A percentile compares a stretch with the other conserved stretches of the same genome.
Evolutionary conservation across 2,329 filamentous ascomycete genomes (phyloP).

Genomic region (Lasiodiplodia citricola): DNA sequence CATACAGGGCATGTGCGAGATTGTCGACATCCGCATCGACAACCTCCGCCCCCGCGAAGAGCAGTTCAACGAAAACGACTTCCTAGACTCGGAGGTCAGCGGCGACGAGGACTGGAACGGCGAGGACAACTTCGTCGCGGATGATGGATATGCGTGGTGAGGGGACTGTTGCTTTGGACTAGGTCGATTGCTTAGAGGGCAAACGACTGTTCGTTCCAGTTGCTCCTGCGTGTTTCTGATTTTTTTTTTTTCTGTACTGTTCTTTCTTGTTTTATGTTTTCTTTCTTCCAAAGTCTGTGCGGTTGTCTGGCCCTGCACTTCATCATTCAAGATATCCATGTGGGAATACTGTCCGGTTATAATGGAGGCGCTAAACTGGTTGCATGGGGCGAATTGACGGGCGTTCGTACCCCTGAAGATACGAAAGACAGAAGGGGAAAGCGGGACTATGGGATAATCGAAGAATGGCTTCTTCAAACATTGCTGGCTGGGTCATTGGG

Average conservation of each 20-base stretch:
- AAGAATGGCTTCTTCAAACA: background rate
- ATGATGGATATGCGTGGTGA: conserved; percentile 47
- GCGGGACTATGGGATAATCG: background rate
- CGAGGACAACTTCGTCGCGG: conserved; percentile 54
- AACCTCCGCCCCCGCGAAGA: conserved; percentile 74
- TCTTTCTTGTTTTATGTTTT: background rate
- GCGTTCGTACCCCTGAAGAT: background rate
- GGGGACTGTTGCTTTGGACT: background rate
- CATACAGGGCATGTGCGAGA: conserved; percentile 72
- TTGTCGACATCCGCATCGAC: conserved; percentile 75
- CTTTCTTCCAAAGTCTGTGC: background rate
- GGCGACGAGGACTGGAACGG: conserved; percentile 64
- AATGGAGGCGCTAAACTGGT: background rate
- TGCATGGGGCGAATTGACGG: background rate
- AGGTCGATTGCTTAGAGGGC: background rate
- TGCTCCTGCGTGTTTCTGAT: background rate
- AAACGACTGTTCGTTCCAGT: background rate
- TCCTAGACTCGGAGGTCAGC: conserved; percentile 66
- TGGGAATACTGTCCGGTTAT: background rate
- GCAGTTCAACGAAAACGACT: conserved; percentile 74
- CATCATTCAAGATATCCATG: background rate
- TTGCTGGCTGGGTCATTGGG: background rate
- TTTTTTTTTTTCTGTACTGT: background rate
- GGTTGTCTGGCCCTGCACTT: background rate
- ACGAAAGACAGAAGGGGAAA: background rate